phyloP scores from a whole-genome alignment of 768 basidiomycete genomes.

The Exidia glandulosa region DNA sequence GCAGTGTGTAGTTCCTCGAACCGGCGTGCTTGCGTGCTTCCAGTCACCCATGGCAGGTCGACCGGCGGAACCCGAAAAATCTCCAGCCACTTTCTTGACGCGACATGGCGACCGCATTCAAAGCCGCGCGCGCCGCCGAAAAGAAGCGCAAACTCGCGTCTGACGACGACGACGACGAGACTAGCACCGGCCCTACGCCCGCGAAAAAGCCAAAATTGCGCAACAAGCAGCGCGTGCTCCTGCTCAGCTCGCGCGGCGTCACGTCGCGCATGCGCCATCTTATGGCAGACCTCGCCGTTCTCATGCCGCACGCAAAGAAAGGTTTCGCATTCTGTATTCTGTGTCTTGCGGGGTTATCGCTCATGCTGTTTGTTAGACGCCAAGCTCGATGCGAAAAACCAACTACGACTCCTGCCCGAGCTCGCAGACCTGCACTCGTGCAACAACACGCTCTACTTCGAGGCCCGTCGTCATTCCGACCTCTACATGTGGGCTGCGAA shows the following conservation, averaged over 20 bases:
- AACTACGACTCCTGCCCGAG: slow-evolving; percentile 85
- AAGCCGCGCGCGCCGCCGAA: slow-evolving; percentile 1
- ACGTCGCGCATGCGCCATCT: slow-evolving; percentile 96
- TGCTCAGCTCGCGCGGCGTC: slow-evolving; percentile 87
- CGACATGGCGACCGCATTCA: neutral
- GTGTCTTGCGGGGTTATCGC: too few relatives aligned
- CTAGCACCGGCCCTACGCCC: slow-evolving; percentile 19
- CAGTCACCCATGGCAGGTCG: too few relatives aligned
- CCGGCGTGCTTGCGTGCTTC: too few relatives aligned
- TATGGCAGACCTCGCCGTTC: slow-evolving; percentile 84
- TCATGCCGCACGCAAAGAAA: slow-evolving; percentile 94
- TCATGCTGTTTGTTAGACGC: slow-evolving; percentile 76
- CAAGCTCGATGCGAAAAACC: slow-evolving; percentile 94
- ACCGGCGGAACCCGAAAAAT: too few relatives aligned
- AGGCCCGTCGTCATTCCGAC: slow-evolving; percentile 91
- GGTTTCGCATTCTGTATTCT: too few relatives aligned
- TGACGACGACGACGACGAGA: slow-evolving; percentile 23
- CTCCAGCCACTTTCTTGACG: too few relatives aligned
- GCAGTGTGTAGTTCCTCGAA: too few relatives aligned
- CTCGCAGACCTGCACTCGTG: slow-evolving; percentile 95
- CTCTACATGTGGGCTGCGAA: slow-evolving; percentile 95
- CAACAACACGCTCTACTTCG: slow-evolving; percentile 95
- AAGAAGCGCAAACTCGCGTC: slow-evolving; percentile 49
- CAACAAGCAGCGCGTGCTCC: slow-evolving; percentile 91
- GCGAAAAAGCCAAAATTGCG: slow-evolving; percentile 42